Evolutionary conservation across 768 basidiomycete genomes (phyloP).

Genomic region (Phaeolepiota aurea): DNA sequence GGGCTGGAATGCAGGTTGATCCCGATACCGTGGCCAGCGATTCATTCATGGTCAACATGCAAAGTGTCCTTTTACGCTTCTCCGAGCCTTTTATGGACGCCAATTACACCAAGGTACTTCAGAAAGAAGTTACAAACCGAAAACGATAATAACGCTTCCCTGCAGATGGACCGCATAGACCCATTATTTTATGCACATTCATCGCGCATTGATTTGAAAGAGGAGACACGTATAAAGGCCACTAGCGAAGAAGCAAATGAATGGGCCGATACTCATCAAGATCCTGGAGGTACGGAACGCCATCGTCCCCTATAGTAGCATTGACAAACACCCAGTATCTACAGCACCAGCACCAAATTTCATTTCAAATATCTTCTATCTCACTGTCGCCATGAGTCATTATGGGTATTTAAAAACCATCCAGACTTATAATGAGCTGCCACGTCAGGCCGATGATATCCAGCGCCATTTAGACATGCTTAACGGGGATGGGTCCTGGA

Average conservation of each 20-base stretch:
- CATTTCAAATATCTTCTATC: slow-evolving; percentile 91
- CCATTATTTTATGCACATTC: slow-evolving; percentile 70
- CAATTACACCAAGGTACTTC: slow-evolving; percentile 69
- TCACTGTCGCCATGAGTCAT: slow-evolving; percentile 81
- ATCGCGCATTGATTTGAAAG: slow-evolving; percentile 63
- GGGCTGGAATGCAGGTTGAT: slow-evolving; percentile 93
- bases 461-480: slow-evolving; percentile 70
- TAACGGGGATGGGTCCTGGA: slow-evolving; percentile 74
- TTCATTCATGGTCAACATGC: slow-evolving; percentile 88
- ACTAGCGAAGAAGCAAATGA: slow-evolving; percentile 77
- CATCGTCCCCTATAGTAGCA: not conserved
- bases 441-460: slow-evolving; percentile 69
- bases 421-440: slow-evolving; percentile 62
- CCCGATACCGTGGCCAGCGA: slow-evolving; percentile 81
- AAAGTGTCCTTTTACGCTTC: slow-evolving; percentile 74
- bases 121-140: not conserved
- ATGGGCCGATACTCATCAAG: slow-evolving; percentile 52
- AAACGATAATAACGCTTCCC: slow-evolving; percentile 1
- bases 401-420: slow-evolving; percentile 82
- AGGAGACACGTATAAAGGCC: slow-evolving; percentile 92
- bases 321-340: no score
- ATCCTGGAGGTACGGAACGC: slow-evolving; percentile 28
- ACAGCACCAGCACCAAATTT: slow-evolving; percentile 75
- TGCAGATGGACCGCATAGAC: slow-evolving; percentile 93
- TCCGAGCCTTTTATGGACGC: slow-evolving; percentile 95